phyloP scores from a whole-genome alignment of 148 eudicot species.

The Pharnaceum exiguum region DNA sequence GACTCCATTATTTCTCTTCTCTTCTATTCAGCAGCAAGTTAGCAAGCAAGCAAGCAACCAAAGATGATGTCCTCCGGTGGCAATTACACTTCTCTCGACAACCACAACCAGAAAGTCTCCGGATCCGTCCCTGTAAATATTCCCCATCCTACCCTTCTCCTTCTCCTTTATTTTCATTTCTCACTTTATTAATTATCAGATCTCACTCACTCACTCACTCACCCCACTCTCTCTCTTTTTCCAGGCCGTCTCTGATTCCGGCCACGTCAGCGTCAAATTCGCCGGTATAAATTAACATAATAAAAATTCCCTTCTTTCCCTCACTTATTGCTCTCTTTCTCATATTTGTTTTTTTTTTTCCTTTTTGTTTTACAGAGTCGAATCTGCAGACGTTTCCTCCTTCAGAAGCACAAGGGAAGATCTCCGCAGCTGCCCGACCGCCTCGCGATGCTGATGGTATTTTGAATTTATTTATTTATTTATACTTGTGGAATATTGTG shows the following conservation, averaged over 20 bases:
- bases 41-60: no score
- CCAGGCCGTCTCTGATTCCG: slow-evolving; percentile 72
- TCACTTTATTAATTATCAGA: background rate
- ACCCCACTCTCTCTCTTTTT: background rate
- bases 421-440: slow-evolving; percentile 50
- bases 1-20: no score
- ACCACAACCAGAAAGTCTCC: slow-evolving; percentile 4
- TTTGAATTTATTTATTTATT: background rate
- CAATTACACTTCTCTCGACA: slow-evolving; percentile 8
- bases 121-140: slow-evolving; percentile 11
- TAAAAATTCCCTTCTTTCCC: slow-evolving; percentile 5
- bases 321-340: background rate
- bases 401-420: slow-evolving; percentile 69
- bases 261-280: slow-evolving; percentile 56
- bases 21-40: no score
- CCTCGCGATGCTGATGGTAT: slow-evolving; percentile 92
- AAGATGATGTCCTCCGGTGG: slow-evolving; percentile 19
- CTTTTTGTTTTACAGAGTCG: slow-evolving; percentile 36
- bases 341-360: background rate
- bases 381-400: slow-evolving; percentile 83
- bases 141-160: background rate
- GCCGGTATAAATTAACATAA: no score
- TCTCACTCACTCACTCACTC: slow-evolving; percentile 2
- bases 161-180: background rate
- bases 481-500: background rate